phyloP scores from a whole-genome alignment of 2,329 filamentous ascomycete genomes.

The Gaeumannomyces sp. region DNA sequence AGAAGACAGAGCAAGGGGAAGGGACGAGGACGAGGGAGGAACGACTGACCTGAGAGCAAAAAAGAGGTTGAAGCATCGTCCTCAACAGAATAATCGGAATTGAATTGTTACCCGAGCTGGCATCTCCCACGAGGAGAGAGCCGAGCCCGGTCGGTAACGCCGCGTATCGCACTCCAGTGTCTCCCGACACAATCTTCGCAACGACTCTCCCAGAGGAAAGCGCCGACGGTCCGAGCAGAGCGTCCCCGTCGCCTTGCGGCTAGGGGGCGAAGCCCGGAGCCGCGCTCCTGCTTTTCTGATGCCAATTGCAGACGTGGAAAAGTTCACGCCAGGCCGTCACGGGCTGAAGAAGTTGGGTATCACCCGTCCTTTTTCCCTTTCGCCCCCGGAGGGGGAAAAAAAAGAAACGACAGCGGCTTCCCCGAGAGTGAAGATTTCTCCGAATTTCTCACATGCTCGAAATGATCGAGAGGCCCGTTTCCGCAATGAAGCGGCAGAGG shows the following conservation, averaged over 20 bases:
- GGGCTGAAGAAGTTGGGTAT: slow-evolving; percentile 13
- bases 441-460: slow-evolving; percentile 69
- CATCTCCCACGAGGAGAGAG: slow-evolving; percentile 3
- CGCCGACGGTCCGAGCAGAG: neutral
- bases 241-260: slow-evolving; percentile 1
- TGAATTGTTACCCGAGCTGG: slow-evolving; percentile 9
- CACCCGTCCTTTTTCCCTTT: slow-evolving; percentile 5
- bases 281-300: slow-evolving; percentile 20
- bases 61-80: slow-evolving; percentile 18
- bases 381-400: neutral
- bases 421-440: slow-evolving; percentile 16
- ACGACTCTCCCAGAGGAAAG: slow-evolving; percentile 20
- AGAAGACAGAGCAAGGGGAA: no score
- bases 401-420: slow-evolving; percentile 9
- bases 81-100: slow-evolving; percentile 18
- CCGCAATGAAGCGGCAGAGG: slow-evolving; percentile 13
- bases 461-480: slow-evolving; percentile 25
- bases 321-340: slow-evolving; percentile 19
- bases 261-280: neutral
- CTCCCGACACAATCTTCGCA: slow-evolving; percentile 19
- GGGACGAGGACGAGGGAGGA: no score
- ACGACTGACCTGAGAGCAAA: slow-evolving; percentile 15
- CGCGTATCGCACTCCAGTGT: slow-evolving; percentile 20
- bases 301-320: slow-evolving; percentile 19
- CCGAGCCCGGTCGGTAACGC: slow-evolving; percentile 13